phyloP scores from a whole-genome alignment of 2,329 filamentous ascomycete genomes.

The Calonectria pseudoturangicola region DNA sequence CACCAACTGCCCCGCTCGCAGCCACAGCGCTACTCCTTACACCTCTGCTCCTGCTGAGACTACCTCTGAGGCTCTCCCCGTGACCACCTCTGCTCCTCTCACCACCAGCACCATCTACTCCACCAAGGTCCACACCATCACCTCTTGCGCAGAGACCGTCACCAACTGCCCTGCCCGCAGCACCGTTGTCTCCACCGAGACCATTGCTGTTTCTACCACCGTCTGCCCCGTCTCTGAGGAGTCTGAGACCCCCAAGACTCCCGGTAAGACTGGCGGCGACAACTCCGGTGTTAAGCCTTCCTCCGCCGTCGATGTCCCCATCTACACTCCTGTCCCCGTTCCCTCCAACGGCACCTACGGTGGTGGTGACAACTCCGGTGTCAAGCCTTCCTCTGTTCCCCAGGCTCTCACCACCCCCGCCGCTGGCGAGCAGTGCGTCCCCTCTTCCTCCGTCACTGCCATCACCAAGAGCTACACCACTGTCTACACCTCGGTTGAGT shows the following conservation, averaged over 20 bases:
- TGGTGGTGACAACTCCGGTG: neutral
- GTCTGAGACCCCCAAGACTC: constrained; percentile 38
- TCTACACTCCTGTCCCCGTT: constrained; percentile 21
- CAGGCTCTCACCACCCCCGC: constrained; percentile 45
- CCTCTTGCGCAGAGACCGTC: constrained; percentile 74
- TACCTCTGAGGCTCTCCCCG: constrained; percentile 54
- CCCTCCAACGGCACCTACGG: constrained; percentile 35
- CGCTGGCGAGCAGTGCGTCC: constrained; percentile 50
- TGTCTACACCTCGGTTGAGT: constrained; percentile 73
- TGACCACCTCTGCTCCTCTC: constrained; percentile 58
- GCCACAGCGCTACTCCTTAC: constrained; percentile 31
- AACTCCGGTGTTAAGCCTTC: constrained; percentile 38
- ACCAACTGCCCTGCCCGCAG: constrained; percentile 75
- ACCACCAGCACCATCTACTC: constrained; percentile 74
- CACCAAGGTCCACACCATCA: constrained; percentile 77
- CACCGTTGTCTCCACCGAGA: constrained; percentile 61
- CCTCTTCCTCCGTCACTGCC: constrained; percentile 66
- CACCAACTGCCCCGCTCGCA: constrained; percentile 54
- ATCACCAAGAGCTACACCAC: constrained; percentile 75
- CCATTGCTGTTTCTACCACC: constrained; percentile 63
- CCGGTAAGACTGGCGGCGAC: constrained; percentile 42
- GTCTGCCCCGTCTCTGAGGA: constrained; percentile 61
- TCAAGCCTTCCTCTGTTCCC: constrained; percentile 25
- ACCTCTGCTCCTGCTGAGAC: constrained; percentile 59
- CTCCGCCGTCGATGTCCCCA: constrained; percentile 25